Evolutionary conservation across 2,329 filamentous ascomycete genomes (phyloP), one percentile per base, ranked within the genome.

Genomic region (Pseudocercospora vitis): DNA sequence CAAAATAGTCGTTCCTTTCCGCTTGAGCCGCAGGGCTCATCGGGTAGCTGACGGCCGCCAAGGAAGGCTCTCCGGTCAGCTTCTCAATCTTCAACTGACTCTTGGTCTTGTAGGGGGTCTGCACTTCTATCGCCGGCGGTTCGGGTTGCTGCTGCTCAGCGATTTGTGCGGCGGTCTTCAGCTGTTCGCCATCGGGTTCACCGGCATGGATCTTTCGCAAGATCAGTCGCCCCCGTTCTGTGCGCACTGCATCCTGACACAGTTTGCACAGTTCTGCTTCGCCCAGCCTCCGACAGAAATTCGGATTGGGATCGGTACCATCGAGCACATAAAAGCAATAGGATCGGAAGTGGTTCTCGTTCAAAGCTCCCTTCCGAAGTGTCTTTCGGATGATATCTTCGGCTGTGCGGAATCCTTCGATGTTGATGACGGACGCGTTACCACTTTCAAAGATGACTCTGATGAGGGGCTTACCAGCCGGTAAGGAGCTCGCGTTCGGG

Each of bases 251-350:
- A 64, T 96, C 91, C 65, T 90, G 91, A 72, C 95, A 95, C 50
- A 97, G 89, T 56, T 89, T 85, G 80, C 94, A 88, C 8, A 99
- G 77, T 70, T 99, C 94, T 3, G 84, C 86, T 66, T 99, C 94
- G 28, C 86, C 86, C 32, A 97, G 78, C 46, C 89, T 85, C 56
- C 91, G 85, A 70, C 89, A 95, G 67, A 91, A 85, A 46, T 81
- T 82, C 24, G 90, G 87, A 62, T 94, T 87, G 1, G 91, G 86
- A 44, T 96, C 90, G 32, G 90, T 77, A 47, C 91, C 92, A 61
- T 89, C 86, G 54, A 97, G 78, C 1, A 96, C 87, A 78, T 94
- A 97, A 75, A 99, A 97, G 76, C 91, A 96, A 74, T 96, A 97
- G 67, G 95, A 96, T 65, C 91, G 84, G 69, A 94, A 88, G 66